Percentiles rank a stretch among this genome's conserved stretches.
phyloP scores from a whole-genome alignment of 2,329 filamentous ascomycete genomes.

The Arthrinium puccinioides region DNA sequence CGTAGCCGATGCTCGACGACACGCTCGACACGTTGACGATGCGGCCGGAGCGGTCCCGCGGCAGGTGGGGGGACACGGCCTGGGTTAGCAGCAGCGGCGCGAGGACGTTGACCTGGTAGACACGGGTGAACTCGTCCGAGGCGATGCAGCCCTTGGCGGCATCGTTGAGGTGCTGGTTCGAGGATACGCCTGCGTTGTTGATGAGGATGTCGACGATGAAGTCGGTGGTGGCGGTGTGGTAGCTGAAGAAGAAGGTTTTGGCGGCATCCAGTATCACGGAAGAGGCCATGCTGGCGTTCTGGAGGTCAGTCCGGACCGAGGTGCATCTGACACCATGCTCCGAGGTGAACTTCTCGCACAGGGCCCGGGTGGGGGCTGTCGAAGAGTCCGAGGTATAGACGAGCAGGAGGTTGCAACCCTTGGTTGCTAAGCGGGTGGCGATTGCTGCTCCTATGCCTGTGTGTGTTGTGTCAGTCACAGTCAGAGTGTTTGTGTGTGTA shows the following conservation, averaged over 20 bases:
- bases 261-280: constrained; percentile 7
- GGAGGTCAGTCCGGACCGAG: constrained; percentile 8
- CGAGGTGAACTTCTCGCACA: constrained; percentile 6
- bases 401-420: constrained; percentile 8
- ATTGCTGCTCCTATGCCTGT: constrained; percentile 16
- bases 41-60: constrained; percentile 15
- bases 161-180: constrained; percentile 47
- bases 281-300: constrained; percentile 2
- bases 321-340: constrained; percentile 4
- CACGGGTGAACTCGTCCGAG: constrained; percentile 47
- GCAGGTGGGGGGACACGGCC: constrained; percentile 13
- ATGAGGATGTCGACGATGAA: constrained; percentile 55
- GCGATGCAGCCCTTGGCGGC: constrained; percentile 25
- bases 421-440: constrained; percentile 5
- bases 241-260: constrained; percentile 5
- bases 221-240: not conserved
- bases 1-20: constrained; percentile 17
- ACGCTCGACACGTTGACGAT: constrained; percentile 20
- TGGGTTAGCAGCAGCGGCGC: constrained; percentile 16
- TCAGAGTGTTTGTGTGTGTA: not conserved
- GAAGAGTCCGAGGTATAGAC: constrained; percentile 10
- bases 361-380: not conserved
- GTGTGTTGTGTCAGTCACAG: not conserved
- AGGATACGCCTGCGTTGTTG: constrained; percentile 55
- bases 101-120: constrained; percentile 56